Evolutionary conservation across 352 stramenopile genomes (phyloP).

Genomic region (Phytopythium vexans): DNA sequence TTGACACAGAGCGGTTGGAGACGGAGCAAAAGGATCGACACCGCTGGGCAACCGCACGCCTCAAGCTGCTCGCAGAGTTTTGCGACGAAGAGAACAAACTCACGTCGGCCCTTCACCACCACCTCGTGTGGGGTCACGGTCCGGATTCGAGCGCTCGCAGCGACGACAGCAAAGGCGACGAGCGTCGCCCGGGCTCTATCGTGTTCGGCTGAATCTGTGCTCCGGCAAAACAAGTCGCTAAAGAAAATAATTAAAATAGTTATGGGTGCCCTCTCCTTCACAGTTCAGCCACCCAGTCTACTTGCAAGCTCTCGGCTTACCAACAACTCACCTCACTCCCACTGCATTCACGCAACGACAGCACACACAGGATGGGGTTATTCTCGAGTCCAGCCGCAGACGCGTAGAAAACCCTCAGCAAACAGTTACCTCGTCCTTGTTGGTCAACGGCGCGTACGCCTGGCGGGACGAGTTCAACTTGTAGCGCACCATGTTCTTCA

Average conservation of each 20-base stretch:
- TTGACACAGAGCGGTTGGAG: slow-evolving; percentile 54
- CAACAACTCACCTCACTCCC: slow-evolving; percentile 2
- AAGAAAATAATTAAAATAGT: slow-evolving; percentile 6
- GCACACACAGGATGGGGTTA: not conserved
- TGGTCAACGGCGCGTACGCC: slow-evolving; percentile 66
- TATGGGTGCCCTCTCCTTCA: too few species aligned
- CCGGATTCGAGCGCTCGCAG: slow-evolving; percentile 2
- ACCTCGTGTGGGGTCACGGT: slow-evolving; percentile 4
- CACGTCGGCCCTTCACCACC: slow-evolving; percentile 20
- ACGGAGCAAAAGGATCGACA: slow-evolving; percentile 58
- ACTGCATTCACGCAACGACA: slow-evolving; percentile 2
- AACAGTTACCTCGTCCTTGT: slow-evolving; percentile 42
- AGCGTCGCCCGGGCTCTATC: slow-evolving; percentile 21
- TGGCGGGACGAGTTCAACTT: slow-evolving; percentile 53
- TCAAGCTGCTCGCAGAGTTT: slow-evolving; percentile 76
- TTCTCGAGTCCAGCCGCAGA: not conserved
- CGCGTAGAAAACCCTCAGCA: slow-evolving; percentile 1
- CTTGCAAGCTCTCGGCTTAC: not conserved
- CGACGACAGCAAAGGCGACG: slow-evolving; percentile 10
- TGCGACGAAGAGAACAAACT: slow-evolving; percentile 82
- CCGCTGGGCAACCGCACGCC: slow-evolving; percentile 57
- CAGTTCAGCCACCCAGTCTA: not conserved
- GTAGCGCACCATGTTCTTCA: slow-evolving; percentile 72
- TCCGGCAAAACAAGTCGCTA: not conserved
- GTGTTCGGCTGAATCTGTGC: slow-evolving; percentile 29